Percentiles rank a stretch among this genome's conserved stretches.
Evolutionary conservation across 805 yeast genomes (phyloP).

Genomic region (Cyberlindnera euphorbiiphila): DNA sequence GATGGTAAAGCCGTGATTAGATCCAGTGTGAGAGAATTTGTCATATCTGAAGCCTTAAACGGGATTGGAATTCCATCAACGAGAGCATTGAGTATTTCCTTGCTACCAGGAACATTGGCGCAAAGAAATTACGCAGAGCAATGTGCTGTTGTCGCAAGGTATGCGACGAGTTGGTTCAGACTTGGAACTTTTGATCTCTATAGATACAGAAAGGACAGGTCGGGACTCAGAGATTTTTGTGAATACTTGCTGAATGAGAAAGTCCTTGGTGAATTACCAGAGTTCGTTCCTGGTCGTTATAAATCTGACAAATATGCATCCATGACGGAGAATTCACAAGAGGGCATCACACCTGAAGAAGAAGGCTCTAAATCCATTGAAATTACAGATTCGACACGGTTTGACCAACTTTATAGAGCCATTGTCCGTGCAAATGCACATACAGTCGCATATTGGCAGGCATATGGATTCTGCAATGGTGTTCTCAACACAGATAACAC

Average conservation of each 20-base stretch:
- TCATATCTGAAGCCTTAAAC: constrained; percentile 76
- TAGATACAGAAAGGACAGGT: constrained; percentile 66
- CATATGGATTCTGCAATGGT: constrained; percentile 91
- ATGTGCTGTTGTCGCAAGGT: constrained; percentile 81
- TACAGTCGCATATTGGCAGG: constrained; percentile 81
- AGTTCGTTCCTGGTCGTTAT: constrained; percentile 23
- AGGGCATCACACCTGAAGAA: not conserved
- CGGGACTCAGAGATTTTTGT: constrained; percentile 57
- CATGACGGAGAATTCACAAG: constrained; percentile 12
- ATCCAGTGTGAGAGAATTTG: constrained; percentile 83
- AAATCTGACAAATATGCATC: constrained; percentile 21
- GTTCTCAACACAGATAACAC: constrained; percentile 94
- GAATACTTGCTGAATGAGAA: constrained; percentile 65
- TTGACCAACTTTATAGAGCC: constrained; percentile 69
- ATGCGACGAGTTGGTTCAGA: constrained; percentile 84
- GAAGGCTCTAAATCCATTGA: constrained; percentile 10
- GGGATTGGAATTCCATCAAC: constrained; percentile 85
- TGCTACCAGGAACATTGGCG: constrained; percentile 73
- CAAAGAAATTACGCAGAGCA: constrained; percentile 67
- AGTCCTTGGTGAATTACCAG: constrained; percentile 42
- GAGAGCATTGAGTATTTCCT: constrained; percentile 71
- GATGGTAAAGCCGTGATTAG: constrained; percentile 93
- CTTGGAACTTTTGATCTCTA: constrained; percentile 85
- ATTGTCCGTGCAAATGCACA: constrained; percentile 70
- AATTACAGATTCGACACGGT: constrained; percentile 46